phyloP scores from a whole-genome alignment of 305 asterid genomes.

The Fraxinus latifolia region DNA sequence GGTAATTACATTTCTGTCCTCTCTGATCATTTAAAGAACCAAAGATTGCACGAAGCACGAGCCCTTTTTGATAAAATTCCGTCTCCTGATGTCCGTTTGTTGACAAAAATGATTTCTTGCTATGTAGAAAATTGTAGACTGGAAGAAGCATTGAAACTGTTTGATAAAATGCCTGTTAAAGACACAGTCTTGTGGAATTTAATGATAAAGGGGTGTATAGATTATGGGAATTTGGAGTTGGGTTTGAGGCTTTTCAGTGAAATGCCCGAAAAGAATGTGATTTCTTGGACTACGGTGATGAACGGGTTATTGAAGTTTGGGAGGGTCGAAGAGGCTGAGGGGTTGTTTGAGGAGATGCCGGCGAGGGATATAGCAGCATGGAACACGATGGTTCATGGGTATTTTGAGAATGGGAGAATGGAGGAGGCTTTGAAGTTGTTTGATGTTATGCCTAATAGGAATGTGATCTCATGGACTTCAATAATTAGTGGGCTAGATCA shows the following conservation, averaged over 20 bases:
- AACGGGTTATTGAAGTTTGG: slow-evolving; percentile 57
- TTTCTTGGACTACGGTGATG: slow-evolving; percentile 80
- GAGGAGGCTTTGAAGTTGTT: slow-evolving; percentile 57
- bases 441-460: slow-evolving; percentile 51
- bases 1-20: slow-evolving; percentile 26
- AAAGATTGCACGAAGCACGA: slow-evolving; percentile 34
- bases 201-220: slow-evolving; percentile 76
- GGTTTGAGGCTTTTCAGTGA: slow-evolving; percentile 56
- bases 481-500: slow-evolving; percentile 80
- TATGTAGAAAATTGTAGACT: slow-evolving; percentile 44
- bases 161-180: slow-evolving; percentile 61
- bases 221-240: slow-evolving; percentile 53
- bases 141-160: slow-evolving; percentile 63
- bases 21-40: slow-evolving; percentile 35
- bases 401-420: slow-evolving; percentile 52
- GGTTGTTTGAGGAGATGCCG: slow-evolving; percentile 62
- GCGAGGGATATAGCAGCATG: slow-evolving; percentile 66
- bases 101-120: slow-evolving; percentile 60
- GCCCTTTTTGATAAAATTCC: slow-evolving; percentile 28
- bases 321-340: slow-evolving; percentile 60
- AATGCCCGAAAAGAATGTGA: slow-evolving; percentile 69
- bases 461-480: slow-evolving; percentile 81
- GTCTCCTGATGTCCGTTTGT: slow-evolving; percentile 45
- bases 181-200: slow-evolving; percentile 68
- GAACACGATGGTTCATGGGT: slow-evolving; percentile 73